Evolutionary conservation across 768 basidiomycete species (phyloP), one percentile per base, ranked within the genome.

Genomic region (Leccinum uliginosum): DNA sequence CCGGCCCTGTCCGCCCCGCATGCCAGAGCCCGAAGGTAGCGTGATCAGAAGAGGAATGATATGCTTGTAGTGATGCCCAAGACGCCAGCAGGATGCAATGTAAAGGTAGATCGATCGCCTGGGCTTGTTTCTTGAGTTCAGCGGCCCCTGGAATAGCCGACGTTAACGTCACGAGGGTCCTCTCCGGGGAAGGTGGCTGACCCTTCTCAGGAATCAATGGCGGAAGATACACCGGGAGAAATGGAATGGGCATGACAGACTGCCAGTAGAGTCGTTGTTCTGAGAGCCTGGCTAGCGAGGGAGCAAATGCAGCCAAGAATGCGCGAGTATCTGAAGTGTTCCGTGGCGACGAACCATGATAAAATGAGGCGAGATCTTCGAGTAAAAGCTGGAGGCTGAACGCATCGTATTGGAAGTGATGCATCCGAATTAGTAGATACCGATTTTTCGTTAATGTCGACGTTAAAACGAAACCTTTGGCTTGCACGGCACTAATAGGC

Each of bases 361-460:
- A 80, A 15, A 77, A 32, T 6, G 63, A 59, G 12, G 66, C 60
- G n/a, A 80, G 69, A 55, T 79, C 77, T 51, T 75, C 65, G 2
- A 76, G 50, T 12, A 80, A 60, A 23, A 80, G 66, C 26, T 62
- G 69, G 29, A 80, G 65, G 61, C 77, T 78, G 76, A 76, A 75
- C 7, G 77, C 79, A 50, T 80, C 79, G 60, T 80, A 80, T 64
- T 79, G 79, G 66, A 78, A 78, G 62, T 80, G 79, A 55, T 80
- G 77, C 30, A 80, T 66, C n/a, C 67, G 65, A n/a, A 73, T 51
- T 9, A 74, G 49, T 5, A 73, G 54, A 46, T 66, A 71, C n/a
- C 50, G 56, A 9, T 43, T 46, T 26, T 44, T 47, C 0, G 51
- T 48, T 9, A 54, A 61, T 26, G 48, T 56, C 24, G 34, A 60